These are phyloP conservation scores for Cupressus sempervirens DNA, from an alignment of 75 land plant species.

Conservation along the genomic window DNA sequence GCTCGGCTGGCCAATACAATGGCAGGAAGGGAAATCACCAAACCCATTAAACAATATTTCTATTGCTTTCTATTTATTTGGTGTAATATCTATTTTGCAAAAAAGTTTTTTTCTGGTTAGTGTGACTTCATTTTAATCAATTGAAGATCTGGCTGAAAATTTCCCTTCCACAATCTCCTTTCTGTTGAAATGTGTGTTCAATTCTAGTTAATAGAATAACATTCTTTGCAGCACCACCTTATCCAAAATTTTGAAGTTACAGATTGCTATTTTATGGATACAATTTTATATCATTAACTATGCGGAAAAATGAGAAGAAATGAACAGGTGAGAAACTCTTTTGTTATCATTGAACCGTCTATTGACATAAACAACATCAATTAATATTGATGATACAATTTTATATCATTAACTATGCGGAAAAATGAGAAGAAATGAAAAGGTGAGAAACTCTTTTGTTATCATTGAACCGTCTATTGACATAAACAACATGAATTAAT, in stretches of 20 bases:
- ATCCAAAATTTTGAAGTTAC: too few relatives aligned
- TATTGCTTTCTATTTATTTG: not conserved
- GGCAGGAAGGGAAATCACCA: not conserved
- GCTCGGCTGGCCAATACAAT: too few relatives aligned
- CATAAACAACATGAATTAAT: too few relatives aligned
- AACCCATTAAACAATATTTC: not conserved
- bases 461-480: not conserved
- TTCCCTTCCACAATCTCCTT: not conserved
- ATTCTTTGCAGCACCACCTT: too few relatives aligned
- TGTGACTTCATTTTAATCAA: not conserved
- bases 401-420: not conserved
- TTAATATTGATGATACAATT: too few relatives aligned
- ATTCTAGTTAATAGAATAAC: too few relatives aligned
- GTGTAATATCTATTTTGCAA: not conserved
- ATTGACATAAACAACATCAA: too few relatives aligned
- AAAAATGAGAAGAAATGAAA: not conserved
- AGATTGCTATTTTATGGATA: too few relatives aligned
- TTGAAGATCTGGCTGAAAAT: not conserved
- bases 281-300: too few relatives aligned
- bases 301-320: too few relatives aligned
- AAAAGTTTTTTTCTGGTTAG: not conserved
- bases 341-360: too few relatives aligned
- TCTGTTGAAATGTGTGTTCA: conserved; percentile 7
- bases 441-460: not conserved
- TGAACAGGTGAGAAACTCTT: too few relatives aligned